Base-by-base conservation (phyloP, 2,329 filamentous ascomycete genomes). In the Apiospora hydei region DNA sequence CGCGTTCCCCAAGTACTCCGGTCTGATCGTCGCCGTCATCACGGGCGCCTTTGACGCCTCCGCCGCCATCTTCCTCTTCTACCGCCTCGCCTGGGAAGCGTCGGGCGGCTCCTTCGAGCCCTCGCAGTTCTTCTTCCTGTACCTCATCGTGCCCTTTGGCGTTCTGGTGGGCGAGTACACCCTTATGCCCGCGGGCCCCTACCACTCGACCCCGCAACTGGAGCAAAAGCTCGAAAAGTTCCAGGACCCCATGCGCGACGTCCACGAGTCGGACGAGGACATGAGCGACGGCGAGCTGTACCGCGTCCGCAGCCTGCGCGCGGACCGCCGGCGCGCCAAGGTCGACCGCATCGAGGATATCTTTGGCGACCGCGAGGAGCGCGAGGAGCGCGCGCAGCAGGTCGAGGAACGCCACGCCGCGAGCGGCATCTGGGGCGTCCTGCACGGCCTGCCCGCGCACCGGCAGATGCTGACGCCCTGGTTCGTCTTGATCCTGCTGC, bases 371-470 rank as follows among this genome's bases (percentile, higher is more conserved):
- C 79, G 78, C 5, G 88, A 88, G 69, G 83, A 86, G 41, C 89
- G 88, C n/a, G 84, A 87, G 46, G 83, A 87, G 44, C 88, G 90
- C 21, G 85, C 85, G 18, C 85, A 87, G 67, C 79, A 83, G 41
- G 88, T 91, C 73, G 89, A 90, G 74, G 87, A 87, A 72, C 88
- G 90, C 70, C 89, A 91, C 43, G 83, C 86, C 49, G 83, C 83
- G 0, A 90, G 88, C 8, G 91, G 91, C 3, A 90, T 94, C 10
- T 94, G 92, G 90, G 93, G 93, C 13, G 90, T 90, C 1, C 84
- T 95, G 67, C 93, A 95, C 76, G 91, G 91, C 7, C 83, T 86
- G 67, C 87, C 91, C 1, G 91, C 91, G 0, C 79, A 86, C 6
- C 80, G 88, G 72, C 93, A 95, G 80, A 92, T 94, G 80, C 81